A percentile compares a stretch with the other conserved stretches of the same genome.
Evolutionary conservation across 768 basidiomycete species (phyloP).

Genomic region (Mycena polygramma): DNA sequence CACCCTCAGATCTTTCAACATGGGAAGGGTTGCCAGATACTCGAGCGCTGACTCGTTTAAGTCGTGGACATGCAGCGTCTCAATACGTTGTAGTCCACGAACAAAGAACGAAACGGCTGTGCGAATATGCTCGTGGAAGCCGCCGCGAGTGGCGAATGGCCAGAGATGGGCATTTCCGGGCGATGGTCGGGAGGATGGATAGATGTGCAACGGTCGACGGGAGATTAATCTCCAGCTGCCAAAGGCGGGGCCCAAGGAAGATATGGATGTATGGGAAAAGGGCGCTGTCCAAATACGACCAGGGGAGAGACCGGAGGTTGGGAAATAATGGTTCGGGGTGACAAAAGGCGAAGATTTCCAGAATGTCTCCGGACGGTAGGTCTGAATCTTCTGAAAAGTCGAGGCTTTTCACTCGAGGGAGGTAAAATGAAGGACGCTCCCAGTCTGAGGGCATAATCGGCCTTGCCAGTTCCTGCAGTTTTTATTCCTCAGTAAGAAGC

Average conservation of each 20-base stretch:
- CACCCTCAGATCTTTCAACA: not conserved
- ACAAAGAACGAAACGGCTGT: not conserved
- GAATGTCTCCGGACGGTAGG: not conserved
- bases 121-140: not conserved
- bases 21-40: not conserved
- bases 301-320: not conserved
- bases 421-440: slow-evolving; percentile 1
- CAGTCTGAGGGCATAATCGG: not conserved
- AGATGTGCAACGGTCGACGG: not conserved
- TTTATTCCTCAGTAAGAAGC: not conserved
- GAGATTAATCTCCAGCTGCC: not conserved
- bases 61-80: not conserved
- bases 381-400: not conserved
- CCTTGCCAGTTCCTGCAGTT: not conserved
- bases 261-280: not conserved
- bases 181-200: slow-evolving; percentile 4
- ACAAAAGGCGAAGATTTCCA: not conserved
- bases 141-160: not conserved
- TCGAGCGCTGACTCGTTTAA: not conserved
- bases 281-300: not conserved
- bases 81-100: not conserved
- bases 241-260: not conserved
- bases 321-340: slow-evolving; percentile 5
- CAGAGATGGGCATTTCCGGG: not conserved
- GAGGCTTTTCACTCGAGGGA: not conserved